Conservation (phyloP, 2,329 filamentous ascomycete genomes). For the Monosporascus cannonballus region DNA sequence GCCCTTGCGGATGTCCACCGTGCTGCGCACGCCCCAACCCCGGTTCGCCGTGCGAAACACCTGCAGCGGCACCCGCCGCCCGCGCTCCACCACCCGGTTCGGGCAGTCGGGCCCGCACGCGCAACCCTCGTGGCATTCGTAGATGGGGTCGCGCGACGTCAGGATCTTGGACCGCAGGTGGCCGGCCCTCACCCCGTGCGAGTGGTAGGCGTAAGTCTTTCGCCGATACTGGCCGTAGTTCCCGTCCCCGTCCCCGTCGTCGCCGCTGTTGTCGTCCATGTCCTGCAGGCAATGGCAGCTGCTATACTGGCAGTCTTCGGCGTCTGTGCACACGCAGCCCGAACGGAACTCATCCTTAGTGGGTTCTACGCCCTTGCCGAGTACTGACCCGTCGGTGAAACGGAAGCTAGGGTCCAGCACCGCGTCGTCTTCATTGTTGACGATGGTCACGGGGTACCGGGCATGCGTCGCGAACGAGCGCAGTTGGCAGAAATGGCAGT, state of each 20-base stretch:
- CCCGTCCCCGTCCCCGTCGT: conserved; percentile 46
- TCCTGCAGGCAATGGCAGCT: conserved; percentile 61
- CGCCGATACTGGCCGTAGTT: conserved; percentile 27
- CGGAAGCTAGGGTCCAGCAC: conserved; percentile 57
- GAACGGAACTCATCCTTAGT: conserved; percentile 56
- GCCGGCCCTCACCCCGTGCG: conserved; percentile 44
- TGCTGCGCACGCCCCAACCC: conserved; percentile 71
- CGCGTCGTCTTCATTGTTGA: conserved; percentile 55
- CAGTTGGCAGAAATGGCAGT: conserved; percentile 59
- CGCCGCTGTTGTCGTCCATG: conserved; percentile 38
- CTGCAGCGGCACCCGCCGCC: conserved; percentile 63
- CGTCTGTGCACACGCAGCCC: conserved; percentile 61
- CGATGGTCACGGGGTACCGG: conserved; percentile 50
- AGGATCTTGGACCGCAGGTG: conserved; percentile 47
- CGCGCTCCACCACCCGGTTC: conserved; percentile 71
- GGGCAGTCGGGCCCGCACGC: conserved; percentile 59
- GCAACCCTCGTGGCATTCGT: conserved; percentile 74
- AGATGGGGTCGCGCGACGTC: conserved; percentile 57
- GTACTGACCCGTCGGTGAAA: conserved; percentile 59
- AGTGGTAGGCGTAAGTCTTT: conserved; percentile 58
- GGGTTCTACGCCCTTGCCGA: conserved; percentile 53
- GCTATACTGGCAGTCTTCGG: conserved; percentile 60
- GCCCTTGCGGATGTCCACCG: conserved; percentile 58
- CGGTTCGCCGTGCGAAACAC: conserved; percentile 69
- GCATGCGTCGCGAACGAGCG: conserved; percentile 45